phyloP scores from a whole-genome alignment of 306 rosid genomes.

The Astragalus glycyphyllos region DNA sequence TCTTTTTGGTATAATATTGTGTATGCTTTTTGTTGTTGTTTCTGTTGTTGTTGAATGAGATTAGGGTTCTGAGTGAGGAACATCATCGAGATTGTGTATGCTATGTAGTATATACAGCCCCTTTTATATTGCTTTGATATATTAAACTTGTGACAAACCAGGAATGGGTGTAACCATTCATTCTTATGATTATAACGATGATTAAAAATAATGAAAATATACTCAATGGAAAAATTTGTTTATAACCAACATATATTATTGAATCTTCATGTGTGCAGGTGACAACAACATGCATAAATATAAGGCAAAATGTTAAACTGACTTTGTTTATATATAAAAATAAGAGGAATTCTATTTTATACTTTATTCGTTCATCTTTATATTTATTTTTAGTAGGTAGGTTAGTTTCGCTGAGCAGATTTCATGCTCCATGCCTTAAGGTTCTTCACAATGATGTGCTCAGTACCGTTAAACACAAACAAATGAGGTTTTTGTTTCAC shows the following conservation, averaged over 20 bases:
- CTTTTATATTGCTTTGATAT: too few relatives aligned
- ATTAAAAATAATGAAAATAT: background rate
- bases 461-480: slow-evolving; percentile 75
- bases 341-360: slow-evolving; percentile 2
- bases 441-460: slow-evolving; percentile 55
- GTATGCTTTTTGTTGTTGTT: too few relatives aligned
- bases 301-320: background rate
- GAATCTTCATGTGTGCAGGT: background rate
- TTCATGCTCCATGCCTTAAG: slow-evolving; percentile 86
- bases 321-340: background rate
- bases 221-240: too few relatives aligned
- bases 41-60: too few relatives aligned
- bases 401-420: slow-evolving; percentile 44
- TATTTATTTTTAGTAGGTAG: slow-evolving; percentile 7
- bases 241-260: slow-evolving; percentile 1
- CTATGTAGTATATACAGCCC: background rate
- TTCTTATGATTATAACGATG: background rate
- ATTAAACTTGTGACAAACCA: background rate
- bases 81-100: background rate
- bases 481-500: slow-evolving; percentile 60
- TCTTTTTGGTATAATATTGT: too few relatives aligned
- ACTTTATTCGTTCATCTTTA: slow-evolving; percentile 5
- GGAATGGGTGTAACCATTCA: background rate
- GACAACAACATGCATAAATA: background rate
- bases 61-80: too few relatives aligned